These are phyloP conservation scores for Sinapis alba DNA, from an alignment of 441 rosid genomes.

Conservation along the genomic window DNA sequence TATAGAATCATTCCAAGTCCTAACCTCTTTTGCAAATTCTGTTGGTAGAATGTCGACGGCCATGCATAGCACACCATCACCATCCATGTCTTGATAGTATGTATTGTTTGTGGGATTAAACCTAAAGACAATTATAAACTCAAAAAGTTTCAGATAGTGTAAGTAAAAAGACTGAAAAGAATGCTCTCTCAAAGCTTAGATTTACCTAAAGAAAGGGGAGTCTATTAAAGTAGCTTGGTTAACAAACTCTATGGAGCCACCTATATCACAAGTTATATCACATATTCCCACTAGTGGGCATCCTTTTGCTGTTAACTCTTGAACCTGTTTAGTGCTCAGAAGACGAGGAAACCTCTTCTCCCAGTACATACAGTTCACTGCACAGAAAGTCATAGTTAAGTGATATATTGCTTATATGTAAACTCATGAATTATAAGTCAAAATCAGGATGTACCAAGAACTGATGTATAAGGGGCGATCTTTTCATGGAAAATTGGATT, in stretches of 20 bases:
- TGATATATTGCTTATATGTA: background rate
- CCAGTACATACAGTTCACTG: conserved; percentile 99
- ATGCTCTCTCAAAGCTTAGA: conserved; percentile 48
- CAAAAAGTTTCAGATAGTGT: conserved; percentile 11
- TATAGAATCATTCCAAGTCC: conserved; percentile 11
- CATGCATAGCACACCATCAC: conserved; percentile 74
- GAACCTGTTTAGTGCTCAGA: conserved; percentile 72
- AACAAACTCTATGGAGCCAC: conserved; percentile 88
- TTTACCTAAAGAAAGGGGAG: conserved; percentile 84
- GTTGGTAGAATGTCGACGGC: conserved; percentile 95
- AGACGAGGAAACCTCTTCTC: conserved; percentile 85
- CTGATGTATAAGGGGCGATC: conserved; percentile 83
- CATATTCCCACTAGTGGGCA: conserved; percentile 86
- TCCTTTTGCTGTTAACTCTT: conserved; percentile 59
- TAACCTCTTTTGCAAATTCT: conserved; percentile 95
- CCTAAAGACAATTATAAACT: conserved; percentile 43
- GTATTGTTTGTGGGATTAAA: conserved; percentile 63
- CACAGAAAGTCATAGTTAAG: conserved; percentile 19
- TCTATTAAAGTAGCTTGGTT: conserved; percentile 73
- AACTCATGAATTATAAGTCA: background rate
- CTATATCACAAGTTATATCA: conserved; percentile 91
- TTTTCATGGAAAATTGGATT: conserved; percentile 76
- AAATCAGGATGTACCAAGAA: conserved; percentile 65
- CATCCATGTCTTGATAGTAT: conserved; percentile 81
- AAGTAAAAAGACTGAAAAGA: conserved; percentile 20